A percentile compares a stretch with the other conserved stretches of the same genome.
Conservation (phyloP, 225 moss, liverwort and hornwort species). For the Pseudisothecium myosuroides region DNA sequence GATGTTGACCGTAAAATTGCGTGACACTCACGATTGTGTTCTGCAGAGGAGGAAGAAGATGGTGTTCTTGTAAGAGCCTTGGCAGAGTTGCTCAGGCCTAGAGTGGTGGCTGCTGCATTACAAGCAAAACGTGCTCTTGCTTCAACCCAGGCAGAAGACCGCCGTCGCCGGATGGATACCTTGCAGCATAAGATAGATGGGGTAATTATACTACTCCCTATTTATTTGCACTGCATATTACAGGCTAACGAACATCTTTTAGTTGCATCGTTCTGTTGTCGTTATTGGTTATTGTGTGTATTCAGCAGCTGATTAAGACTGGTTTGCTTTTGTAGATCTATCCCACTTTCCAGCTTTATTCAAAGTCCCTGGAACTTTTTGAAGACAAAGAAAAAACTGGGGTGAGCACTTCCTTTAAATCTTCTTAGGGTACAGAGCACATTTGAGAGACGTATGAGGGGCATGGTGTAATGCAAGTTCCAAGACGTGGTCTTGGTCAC, state of each 20-base stretch:
- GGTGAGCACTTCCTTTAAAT: conserved; percentile 27
- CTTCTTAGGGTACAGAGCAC: background rate
- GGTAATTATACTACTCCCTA: conserved; percentile 5
- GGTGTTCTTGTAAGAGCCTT: conserved; percentile 52
- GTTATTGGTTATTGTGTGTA: background rate
- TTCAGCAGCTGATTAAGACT: background rate
- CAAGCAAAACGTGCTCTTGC: conserved; percentile 68
- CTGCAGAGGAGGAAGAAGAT: conserved; percentile 35
- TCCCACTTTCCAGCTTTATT: conserved; percentile 72
- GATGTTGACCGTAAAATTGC: background rate
- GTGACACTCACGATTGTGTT: background rate
- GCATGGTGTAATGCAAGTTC: background rate
- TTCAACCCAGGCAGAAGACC: conserved; percentile 72
- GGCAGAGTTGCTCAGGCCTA: conserved; percentile 68
- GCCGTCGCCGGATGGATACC: conserved; percentile 58
- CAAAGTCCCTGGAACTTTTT: conserved; percentile 80
- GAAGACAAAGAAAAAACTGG: conserved; percentile 58
- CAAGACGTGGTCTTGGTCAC: background rate
- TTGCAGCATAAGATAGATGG: conserved; percentile 78
- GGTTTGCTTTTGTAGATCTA: conserved; percentile 43
- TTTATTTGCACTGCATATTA: background rate
- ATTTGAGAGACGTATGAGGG: background rate
- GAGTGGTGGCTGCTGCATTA: conserved; percentile 63
- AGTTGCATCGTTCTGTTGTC: background rate
- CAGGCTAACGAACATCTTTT: background rate